Percentiles rank a stretch among this genome's conserved stretches.
Evolutionary conservation across 176 grass and related monocot genomes (phyloP).

Genomic region (Urochloa ruziziensis): DNA sequence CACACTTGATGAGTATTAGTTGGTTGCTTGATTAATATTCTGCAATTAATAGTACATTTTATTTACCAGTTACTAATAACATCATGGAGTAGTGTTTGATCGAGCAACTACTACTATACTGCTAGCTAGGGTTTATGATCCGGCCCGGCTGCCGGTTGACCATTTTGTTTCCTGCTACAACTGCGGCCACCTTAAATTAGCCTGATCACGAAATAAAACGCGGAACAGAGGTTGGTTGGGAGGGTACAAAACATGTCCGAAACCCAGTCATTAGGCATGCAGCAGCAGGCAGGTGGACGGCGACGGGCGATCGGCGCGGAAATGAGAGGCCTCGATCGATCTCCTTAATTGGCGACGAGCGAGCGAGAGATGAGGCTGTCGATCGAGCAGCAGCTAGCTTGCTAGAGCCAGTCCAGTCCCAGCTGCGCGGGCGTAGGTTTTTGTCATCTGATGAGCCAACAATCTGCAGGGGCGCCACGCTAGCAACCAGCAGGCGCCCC

Average conservation of each 20-base stretch:
- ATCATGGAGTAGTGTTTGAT: background rate
- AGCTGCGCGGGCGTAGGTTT: slow-evolving; percentile 37
- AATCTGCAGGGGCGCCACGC: slow-evolving; percentile 48
- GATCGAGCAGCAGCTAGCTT: too few relatives aligned
- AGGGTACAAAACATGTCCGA: background rate
- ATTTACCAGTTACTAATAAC: background rate
- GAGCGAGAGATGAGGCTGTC: background rate
- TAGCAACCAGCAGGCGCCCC: slow-evolving; percentile 6
- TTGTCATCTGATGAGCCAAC: slow-evolving; percentile 52
- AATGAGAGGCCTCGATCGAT: background rate
- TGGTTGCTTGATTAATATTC: background rate
- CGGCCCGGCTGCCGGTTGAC: background rate
- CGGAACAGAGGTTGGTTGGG: background rate
- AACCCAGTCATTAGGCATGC: background rate
- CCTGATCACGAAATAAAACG: background rate
- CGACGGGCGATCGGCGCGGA: background rate
- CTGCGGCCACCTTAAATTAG: background rate
- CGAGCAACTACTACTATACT: background rate
- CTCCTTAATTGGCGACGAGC: slow-evolving; percentile 6
- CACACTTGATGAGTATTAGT: background rate
- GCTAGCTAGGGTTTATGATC: slow-evolving; percentile 17
- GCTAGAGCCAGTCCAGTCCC: background rate
- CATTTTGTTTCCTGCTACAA: background rate
- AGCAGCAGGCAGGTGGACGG: background rate
- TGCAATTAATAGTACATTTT: background rate